Evolutionary conservation across 768 basidiomycete species (phyloP).

Genomic region (Boletellus emodensis): DNA sequence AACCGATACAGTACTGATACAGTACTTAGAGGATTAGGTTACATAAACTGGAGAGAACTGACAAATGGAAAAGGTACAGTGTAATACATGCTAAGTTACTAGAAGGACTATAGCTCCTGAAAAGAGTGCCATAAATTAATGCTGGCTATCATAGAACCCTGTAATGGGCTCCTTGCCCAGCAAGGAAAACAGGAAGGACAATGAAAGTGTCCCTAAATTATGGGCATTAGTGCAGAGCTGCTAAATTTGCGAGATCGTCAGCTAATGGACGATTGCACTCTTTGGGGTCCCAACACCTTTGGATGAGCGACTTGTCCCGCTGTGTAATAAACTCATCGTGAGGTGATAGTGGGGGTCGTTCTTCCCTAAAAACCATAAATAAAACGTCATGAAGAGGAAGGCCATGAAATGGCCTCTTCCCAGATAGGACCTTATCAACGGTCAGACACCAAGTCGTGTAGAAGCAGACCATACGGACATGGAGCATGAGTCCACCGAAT

Average conservation of each 20-base stretch:
- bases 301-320: constrained; percentile 9
- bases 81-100: too few relatives aligned
- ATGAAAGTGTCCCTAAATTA: too few relatives aligned
- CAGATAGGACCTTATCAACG: constrained; percentile 18
- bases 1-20: too few relatives aligned
- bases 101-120: too few relatives aligned
- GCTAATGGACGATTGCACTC: constrained; percentile 18
- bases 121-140: too few relatives aligned
- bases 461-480: constrained; percentile 14
- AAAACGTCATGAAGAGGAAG: neutral
- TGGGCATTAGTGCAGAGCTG: neutral
- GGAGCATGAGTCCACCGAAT: constrained; percentile 35
- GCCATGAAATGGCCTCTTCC: constrained; percentile 17
- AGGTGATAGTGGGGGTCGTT: constrained; percentile 12
- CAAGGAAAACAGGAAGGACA: too few relatives aligned
- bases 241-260: constrained; percentile 5
- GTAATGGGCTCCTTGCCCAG: too few relatives aligned
- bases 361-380: neutral
- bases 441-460: constrained; percentile 5
- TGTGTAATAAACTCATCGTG: neutral
- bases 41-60: too few relatives aligned
- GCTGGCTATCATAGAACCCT: too few relatives aligned
- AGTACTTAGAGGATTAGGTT: too few relatives aligned
- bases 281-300: constrained; percentile 16
- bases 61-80: too few relatives aligned